Evolutionary conservation across 805 yeast genomes (phyloP).

Genomic region (Kazachstania bromeliacearum): DNA sequence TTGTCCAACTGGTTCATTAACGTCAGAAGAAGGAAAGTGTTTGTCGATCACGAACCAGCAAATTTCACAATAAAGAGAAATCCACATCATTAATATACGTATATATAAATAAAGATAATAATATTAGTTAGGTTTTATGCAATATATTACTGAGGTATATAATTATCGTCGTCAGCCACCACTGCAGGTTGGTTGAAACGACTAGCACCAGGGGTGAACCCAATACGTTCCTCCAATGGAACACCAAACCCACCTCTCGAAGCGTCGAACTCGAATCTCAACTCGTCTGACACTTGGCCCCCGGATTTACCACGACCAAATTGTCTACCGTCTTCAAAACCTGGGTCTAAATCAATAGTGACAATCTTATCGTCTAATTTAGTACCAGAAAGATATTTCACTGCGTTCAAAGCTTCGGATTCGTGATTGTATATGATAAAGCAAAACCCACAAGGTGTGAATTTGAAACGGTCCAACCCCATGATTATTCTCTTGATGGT

Average conservation of each 20-base stretch:
- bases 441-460: slow-evolving; percentile 95
- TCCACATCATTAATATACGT: no score
- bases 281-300: slow-evolving; percentile 79
- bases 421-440: slow-evolving; percentile 70
- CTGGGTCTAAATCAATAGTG: slow-evolving; percentile 90
- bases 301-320: slow-evolving; percentile 90
- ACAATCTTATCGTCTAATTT: slow-evolving; percentile 74
- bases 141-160: slow-evolving; percentile 15
- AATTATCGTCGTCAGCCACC: slow-evolving; percentile 21
- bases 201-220: slow-evolving; percentile 5
- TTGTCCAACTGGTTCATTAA: slow-evolving; percentile 83
- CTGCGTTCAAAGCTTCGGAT: slow-evolving; percentile 68
- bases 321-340: slow-evolving; percentile 91
- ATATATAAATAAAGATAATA: not conserved
- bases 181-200: slow-evolving; percentile 1
- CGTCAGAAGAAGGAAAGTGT: slow-evolving; percentile 68
- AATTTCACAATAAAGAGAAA: no score
- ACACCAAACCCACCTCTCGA: slow-evolving; percentile 40
- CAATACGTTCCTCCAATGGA: slow-evolving; percentile 29
- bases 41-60: slow-evolving; percentile 17
- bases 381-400: slow-evolving; percentile 74
- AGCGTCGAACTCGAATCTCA: slow-evolving; percentile 41
- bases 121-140: not conserved
- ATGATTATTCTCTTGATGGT: slow-evolving; percentile 70
- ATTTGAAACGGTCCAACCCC: slow-evolving; percentile 87